phyloP scores from a whole-genome alignment of 2,329 filamentous ascomycete species.

The Helicocarpus griseus region DNA sequence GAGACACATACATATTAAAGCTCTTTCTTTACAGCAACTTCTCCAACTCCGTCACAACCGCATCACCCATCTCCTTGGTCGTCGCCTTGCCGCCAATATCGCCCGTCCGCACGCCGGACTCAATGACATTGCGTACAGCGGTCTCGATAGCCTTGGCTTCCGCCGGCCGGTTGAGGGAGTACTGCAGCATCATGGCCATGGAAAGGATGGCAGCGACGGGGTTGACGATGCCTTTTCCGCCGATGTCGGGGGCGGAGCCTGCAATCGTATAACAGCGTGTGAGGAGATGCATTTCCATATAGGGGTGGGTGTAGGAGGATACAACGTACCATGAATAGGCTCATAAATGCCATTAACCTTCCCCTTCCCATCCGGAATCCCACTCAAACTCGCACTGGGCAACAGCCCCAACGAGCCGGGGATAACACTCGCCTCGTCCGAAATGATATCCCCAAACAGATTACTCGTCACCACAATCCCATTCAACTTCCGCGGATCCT shows the following conservation, averaged over 20 bases:
- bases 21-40: slow-evolving; percentile 44
- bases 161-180: slow-evolving; percentile 70
- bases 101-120: slow-evolving; percentile 66
- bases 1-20: neutral
- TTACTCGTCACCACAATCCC: slow-evolving; percentile 90
- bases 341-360: slow-evolving; percentile 94
- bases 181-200: slow-evolving; percentile 90
- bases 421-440: slow-evolving; percentile 89
- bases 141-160: slow-evolving; percentile 73
- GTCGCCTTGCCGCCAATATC: slow-evolving; percentile 72
- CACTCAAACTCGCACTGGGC: slow-evolving; percentile 77
- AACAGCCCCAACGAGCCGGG: slow-evolving; percentile 81
- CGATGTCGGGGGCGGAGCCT: slow-evolving; percentile 89
- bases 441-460: slow-evolving; percentile 91
- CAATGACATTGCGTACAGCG: slow-evolving; percentile 70
- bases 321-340: slow-evolving; percentile 72
- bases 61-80: slow-evolving; percentile 75
- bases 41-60: slow-evolving; percentile 63
- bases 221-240: slow-evolving; percentile 83
- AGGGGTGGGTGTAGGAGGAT: slow-evolving; percentile 2
- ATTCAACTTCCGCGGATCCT: slow-evolving; percentile 80
- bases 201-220: slow-evolving; percentile 87
- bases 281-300: too few species aligned
- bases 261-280: neutral
- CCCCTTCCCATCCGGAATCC: slow-evolving; percentile 57